Base-by-base conservation (phyloP, 2,329 filamentous ascomycete species). In the Paraphaeosphaeria minitans region DNA sequence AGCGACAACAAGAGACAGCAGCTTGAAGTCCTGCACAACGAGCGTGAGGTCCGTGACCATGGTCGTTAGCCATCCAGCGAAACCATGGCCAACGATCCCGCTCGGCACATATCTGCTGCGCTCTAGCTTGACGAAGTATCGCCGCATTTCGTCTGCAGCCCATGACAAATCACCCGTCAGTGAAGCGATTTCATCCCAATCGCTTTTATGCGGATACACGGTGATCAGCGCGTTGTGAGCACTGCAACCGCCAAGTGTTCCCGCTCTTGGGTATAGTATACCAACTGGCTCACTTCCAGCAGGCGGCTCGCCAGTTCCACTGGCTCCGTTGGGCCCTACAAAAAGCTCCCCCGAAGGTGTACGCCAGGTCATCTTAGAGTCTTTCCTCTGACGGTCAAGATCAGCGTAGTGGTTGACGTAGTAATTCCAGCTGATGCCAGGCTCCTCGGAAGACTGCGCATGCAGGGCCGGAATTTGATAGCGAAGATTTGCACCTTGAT, bases 191-290 rank as follows among this genome's bases (percentile, higher is more conserved):
- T 82, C 71, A 48, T 85, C 75, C 78, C 84, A 89, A 69, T 89
- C 87, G 41, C 80, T 83, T 24, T 83, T 78, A 57, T 83, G 80
- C 0, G 87, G 86, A 59, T 85, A 82, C 6, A 86, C 76, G 9
- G 82, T 80, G 46, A 88, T 82, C 46, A 87, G 70, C 3, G 84
- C 85, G 52, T 89, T 88, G 70, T 89, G 86, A 22, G 81, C 80
- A 0, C 82, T 80, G 68, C 84, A 85, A 9, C 84, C 84, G 43
- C 84, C 84, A 3, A 87, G 74, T 5, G 80, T 82, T 16, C 80
- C 83, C 0, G 83, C 78, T n/a, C 85, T 80, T n/a, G 84, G 85
- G 64, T 88, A 88, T 22, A 83, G 74, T 24, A 82, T 82, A 7
- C 85, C 85, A 58, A 82, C 74, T 45, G 79, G 72, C 12, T 67